Base-by-base conservation (phyloP, 2,329 filamentous ascomycete species). In the Pyrenochaeta sp. region DNA sequence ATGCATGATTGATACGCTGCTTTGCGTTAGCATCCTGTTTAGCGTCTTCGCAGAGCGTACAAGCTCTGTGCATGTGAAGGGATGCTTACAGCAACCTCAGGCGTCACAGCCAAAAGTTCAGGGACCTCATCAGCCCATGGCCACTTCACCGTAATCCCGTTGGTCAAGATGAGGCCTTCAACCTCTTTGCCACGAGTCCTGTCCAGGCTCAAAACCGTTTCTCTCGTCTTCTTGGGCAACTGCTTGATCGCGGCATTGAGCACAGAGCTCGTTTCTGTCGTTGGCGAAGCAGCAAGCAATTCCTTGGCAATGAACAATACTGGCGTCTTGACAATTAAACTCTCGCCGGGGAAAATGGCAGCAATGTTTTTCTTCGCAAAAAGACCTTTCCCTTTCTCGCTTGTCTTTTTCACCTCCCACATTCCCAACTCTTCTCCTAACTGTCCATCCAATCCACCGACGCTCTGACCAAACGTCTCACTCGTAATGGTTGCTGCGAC, bases 1-100 rank as follows among this genome's bases (percentile, higher is more conserved):
- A 75, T 31, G 68, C 71, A 40, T 74, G 72, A 43, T 75, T 75
- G 51, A 74, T 69, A 12, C 71, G 63, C 71, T 73, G 27, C 4
- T 12, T 17, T 9, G 18, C 18, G 30, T 65, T 33, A 67, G 51
- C 27, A 18, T 15, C 5, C 11, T 4, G 3, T 17, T 9, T 29
- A 30, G 29, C 18, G 11, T 12, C 15, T 20, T 40, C 18, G 10
- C 14, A 20, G 20, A 23, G 7, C 20, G 18, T 1, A 2, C 18
- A 20, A 23, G 21, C 9, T n/a, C n/a, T 10, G 2, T 11, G 3
- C 6, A 37, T 9, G 21, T 39, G 2, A 21, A 11, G 23, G n/a
- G 7, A 42, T 12, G 61, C 69, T 61, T 61, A 72, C 69, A 27
- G 71, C 68, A 27, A 62, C 62, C 42, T 72, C 71, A 3, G 68